Conservation (phyloP, 805 yeast species). For the Candida awuae region DNA sequence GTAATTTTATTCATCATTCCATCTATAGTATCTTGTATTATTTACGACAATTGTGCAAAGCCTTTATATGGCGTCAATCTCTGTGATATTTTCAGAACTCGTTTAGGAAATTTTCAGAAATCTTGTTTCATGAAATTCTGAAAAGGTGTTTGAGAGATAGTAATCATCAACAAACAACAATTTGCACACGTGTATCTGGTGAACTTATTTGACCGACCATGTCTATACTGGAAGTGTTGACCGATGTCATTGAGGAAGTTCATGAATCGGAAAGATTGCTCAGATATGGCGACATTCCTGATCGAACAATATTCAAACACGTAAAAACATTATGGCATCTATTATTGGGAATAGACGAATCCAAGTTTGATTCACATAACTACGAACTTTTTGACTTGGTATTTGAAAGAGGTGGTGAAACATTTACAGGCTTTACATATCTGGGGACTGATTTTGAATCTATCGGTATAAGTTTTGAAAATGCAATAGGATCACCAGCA, state of each 20-base stretch:
- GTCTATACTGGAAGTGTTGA: conserved; percentile 12
- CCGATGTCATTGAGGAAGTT: conserved; percentile 14
- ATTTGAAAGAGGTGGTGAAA: not conserved
- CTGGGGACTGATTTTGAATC: not conserved
- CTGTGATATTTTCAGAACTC: no score
- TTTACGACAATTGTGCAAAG: no score
- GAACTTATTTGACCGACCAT: no score
- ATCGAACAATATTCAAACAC: conserved; percentile 10
- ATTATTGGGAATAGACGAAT: conserved; percentile 21
- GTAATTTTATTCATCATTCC: no score
- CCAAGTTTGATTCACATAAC: conserved; percentile 12
- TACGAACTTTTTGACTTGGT: conserved; percentile 15
- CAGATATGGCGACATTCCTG: conserved; percentile 4
- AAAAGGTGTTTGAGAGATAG: no score
- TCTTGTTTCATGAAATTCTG: no score
- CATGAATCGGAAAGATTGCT: conserved; percentile 8
- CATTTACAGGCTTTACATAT: conserved; percentile 4
- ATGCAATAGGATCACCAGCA: conserved; percentile 5
- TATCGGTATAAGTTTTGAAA: not conserved
- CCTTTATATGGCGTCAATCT: no score
- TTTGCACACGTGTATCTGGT: no score
- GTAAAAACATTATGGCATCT: conserved; percentile 21
- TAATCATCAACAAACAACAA: no score
- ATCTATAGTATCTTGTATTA: no score
- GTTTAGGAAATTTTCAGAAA: no score